Percentiles rank a stretch among this genome's conserved stretches.
Evolutionary conservation across 2,329 filamentous ascomycete species (phyloP).

Genomic region (Beauveria caledonica): DNA sequence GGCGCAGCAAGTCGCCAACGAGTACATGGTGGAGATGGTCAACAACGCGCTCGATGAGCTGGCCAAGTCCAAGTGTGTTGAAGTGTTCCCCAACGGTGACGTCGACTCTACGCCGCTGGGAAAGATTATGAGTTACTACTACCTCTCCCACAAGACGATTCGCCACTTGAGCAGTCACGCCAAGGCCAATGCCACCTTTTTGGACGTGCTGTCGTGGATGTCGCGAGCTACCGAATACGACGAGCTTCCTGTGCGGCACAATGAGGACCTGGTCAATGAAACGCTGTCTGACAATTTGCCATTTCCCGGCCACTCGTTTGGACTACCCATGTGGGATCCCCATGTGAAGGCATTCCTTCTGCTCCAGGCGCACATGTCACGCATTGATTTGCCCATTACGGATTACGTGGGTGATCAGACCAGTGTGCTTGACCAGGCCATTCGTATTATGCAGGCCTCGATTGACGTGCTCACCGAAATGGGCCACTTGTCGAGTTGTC

Average conservation of each 20-base stretch:
- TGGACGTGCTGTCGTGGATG: conserved; percentile 86
- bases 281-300: conserved; percentile 79
- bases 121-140: conserved; percentile 99
- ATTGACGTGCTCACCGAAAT: conserved; percentile 91
- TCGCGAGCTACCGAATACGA: conserved; percentile 91
- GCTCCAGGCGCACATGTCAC: conserved; percentile 89
- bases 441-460: conserved; percentile 91
- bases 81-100: conserved; percentile 76
- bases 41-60: conserved; percentile 78
- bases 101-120: conserved; percentile 85
- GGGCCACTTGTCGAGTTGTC: conserved; percentile 68
- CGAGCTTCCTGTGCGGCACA: conserved; percentile 93
- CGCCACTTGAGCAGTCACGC: conserved; percentile 72
- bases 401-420: conserved; percentile 96
- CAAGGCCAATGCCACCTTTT: conserved; percentile 66
- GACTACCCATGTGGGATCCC: conserved; percentile 93
- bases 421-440: conserved; percentile 85
- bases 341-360: conserved; percentile 94
- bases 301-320: conserved; percentile 48
- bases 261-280: conserved; percentile 94
- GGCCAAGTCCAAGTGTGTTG: conserved; percentile 74
- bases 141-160: conserved; percentile 90
- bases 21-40: conserved; percentile 91
- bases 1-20: conserved; percentile 81
- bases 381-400: conserved; percentile 84